Base-by-base conservation (phyloP, 495 filamentous ascomycete species). In the Aspergillus homomorphus region DNA sequence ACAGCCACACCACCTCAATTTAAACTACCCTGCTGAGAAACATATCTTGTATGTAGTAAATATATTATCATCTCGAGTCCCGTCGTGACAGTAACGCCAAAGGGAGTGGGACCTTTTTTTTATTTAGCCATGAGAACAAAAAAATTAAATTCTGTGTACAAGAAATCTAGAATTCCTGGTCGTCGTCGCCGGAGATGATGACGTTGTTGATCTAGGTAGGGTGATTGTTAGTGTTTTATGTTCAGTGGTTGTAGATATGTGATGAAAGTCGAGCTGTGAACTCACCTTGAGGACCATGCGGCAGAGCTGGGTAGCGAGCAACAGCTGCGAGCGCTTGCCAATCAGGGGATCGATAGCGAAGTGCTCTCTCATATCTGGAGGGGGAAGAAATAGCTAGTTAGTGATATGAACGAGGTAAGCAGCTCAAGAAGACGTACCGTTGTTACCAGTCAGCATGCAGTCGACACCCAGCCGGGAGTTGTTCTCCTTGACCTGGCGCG, bases 271-370 rank as follows among this genome's bases (percentile, higher is more conserved):
- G 19, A 43, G 26, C 30, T 16, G 9, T 4, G 18, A 51, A 53
- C 89, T 83, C 71, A 94, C 89, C 86, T 99, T 99, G 57, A 99
- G 84, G 62, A 99, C 94, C 94, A 99, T 99, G 56, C 94, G 87
- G 80, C 95, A 98, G 24, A 99, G 83, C 77, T 99, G 94, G 19
- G 94, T 98, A 16, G 94, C 94, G 53, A 99, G 82, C 72, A 96
- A 81, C 57, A 99, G 82, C 76, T 99, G 94, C 79, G 96, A 91
- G 69, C 91, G 85, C 82, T 99, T 99, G 59, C 92, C 92, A 68
- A 99, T 98, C 57, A 99, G 77, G 26, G 94, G 94, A 66, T 99
- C 94, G 66, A 99, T 96, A 57, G 96, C 95, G 74, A 98, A 98
- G 61, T 93, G 89, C 69, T 96, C 84, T 72, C 87, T 87, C 94